Conservation (phyloP, 441 rosid genomes). For the California macrophylla region DNA sequence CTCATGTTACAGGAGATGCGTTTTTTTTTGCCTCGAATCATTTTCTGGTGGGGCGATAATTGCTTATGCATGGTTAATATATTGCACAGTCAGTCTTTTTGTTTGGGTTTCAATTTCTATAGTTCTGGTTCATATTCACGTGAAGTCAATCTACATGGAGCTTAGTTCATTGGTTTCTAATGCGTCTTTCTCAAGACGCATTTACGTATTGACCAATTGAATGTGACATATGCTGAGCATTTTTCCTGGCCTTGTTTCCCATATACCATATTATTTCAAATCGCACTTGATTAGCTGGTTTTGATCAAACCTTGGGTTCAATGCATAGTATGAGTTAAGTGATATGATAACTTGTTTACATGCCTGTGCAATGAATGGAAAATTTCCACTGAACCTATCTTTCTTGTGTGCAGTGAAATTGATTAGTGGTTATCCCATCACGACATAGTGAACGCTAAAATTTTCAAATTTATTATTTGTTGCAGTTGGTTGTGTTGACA, state of each 20-base stretch:
- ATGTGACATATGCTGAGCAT: not conserved
- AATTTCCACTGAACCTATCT: not conserved
- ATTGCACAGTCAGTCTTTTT: not conserved
- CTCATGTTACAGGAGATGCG: not conserved
- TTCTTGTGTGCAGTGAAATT: constrained; percentile 3
- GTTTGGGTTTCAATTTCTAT: not conserved
- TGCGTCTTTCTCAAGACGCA: not conserved
- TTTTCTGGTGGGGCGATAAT: not conserved
- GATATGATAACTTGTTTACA: not conserved
- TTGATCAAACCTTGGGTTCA: not conserved
- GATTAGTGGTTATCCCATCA: not conserved
- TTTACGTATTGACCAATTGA: not conserved
- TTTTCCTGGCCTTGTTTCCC: not conserved
- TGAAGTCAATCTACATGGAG: not conserved
- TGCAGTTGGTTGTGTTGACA: constrained; percentile 11
- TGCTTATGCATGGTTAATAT: not conserved
- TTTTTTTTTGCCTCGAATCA: not conserved
- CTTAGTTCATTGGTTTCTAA: not conserved
- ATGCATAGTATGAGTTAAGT: not conserved
- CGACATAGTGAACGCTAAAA: not conserved
- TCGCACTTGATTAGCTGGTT: not conserved
- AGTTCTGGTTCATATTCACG: not conserved
- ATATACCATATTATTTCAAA: not conserved
- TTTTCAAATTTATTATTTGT: constrained; percentile 8
- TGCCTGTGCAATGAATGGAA: not conserved